These are phyloP conservation scores for Aureobasidium sp. DNA, from an alignment of 2,329 filamentous ascomycete species.

Conservation along the genomic window DNA sequence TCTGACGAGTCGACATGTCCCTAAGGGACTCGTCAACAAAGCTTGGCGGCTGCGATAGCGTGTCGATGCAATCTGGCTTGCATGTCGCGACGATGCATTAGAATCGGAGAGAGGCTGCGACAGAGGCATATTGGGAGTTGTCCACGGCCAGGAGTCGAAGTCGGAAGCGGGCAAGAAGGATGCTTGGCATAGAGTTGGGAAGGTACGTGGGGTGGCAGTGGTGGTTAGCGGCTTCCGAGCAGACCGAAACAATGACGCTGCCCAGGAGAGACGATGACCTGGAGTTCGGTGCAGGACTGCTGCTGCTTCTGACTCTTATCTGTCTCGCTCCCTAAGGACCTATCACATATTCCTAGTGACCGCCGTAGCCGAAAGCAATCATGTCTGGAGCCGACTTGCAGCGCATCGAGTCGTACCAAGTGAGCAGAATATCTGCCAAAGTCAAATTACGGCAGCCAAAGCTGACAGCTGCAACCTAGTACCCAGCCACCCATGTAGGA, in stretches of 20 bases:
- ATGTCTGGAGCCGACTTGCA: constrained; percentile 19
- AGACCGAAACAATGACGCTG: not conserved
- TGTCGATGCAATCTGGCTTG: not conserved
- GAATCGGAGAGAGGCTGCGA: not conserved
- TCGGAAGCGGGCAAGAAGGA: not conserved
- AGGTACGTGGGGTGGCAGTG: too few species aligned
- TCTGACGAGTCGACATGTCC: not conserved
- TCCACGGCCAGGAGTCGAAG: not conserved
- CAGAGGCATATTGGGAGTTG: not conserved
- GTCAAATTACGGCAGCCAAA: not conserved
- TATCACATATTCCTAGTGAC: not conserved
- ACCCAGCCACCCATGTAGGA: constrained; percentile 71
- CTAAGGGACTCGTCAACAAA: not conserved
- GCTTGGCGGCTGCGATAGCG: not conserved
- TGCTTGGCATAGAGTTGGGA: not conserved
- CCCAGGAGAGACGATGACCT: not conserved
- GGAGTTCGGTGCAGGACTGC: not conserved
- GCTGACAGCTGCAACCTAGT: constrained; percentile 32
- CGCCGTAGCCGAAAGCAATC: not conserved
- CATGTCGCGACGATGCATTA: not conserved
- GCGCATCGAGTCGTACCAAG: constrained; percentile 25
- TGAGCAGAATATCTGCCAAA: constrained; percentile 13
- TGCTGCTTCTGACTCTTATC: not conserved
- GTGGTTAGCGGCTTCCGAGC: not conserved
- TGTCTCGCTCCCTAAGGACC: not conserved